Percentiles rank a stretch among this genome's conserved stretches.
These are phyloP conservation scores for Plenodomus tracheiphilus DNA, from an alignment of 2,329 filamentous ascomycete species.

Conservation along the genomic window DNA sequence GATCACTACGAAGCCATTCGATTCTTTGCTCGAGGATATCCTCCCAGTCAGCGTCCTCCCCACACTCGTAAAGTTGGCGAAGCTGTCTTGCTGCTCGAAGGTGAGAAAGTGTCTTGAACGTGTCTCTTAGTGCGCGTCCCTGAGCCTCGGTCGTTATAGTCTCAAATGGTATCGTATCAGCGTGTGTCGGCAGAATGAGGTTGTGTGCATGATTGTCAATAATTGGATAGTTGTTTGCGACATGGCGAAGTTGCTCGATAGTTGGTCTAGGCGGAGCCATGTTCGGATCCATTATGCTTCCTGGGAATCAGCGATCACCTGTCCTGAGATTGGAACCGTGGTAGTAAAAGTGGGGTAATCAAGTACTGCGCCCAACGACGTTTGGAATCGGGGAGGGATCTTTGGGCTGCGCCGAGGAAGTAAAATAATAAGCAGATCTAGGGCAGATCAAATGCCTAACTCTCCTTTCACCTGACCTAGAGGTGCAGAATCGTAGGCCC, in stretches of 20 bases:
- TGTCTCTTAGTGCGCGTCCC: conserved; percentile 67
- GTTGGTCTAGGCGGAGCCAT: conserved; percentile 23
- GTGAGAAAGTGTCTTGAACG: conserved; percentile 66
- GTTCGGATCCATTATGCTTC: conserved; percentile 19
- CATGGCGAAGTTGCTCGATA: conserved; percentile 37
- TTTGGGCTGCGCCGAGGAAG: neutral
- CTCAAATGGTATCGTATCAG: conserved; percentile 58
- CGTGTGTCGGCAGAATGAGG: conserved; percentile 58
- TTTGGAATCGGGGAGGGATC: neutral
- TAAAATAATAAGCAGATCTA: neutral
- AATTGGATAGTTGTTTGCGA: conserved; percentile 56
- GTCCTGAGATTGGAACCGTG: neutral
- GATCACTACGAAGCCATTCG: conserved; percentile 50
- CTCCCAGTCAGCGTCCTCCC: conserved; percentile 61
- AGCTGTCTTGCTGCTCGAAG: conserved; percentile 72
- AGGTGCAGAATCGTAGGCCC: neutral
- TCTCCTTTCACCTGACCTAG: neutral
- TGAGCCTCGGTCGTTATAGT: conserved; percentile 74
- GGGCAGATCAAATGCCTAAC: neutral
- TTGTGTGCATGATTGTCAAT: conserved; percentile 77
- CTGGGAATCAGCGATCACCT: neutral
- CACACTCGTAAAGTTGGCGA: conserved; percentile 64
- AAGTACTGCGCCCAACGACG: too few relatives aligned
- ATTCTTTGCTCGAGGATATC: conserved; percentile 56
- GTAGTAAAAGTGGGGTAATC: neutral